Percentiles rank a stretch among this genome's conserved stretches.
Conservation (phyloP, 164 flowering plant species). For the Buxus sempervirens region DNA sequence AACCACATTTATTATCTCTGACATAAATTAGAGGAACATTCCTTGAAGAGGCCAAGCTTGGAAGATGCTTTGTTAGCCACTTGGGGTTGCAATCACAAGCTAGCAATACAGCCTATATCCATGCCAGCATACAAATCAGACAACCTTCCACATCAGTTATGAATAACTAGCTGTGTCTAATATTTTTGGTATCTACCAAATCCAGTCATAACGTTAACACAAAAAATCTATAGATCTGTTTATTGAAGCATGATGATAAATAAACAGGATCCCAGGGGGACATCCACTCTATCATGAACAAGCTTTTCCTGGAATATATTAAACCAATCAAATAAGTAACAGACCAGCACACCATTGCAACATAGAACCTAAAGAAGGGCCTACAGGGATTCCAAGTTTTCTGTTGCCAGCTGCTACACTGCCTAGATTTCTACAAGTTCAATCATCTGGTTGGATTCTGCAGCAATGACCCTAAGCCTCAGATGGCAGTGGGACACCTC, state of each 20-base stretch:
- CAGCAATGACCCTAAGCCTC: not conserved
- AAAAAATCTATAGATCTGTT: not conserved
- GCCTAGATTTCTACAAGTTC: not conserved
- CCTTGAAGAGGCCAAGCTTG: conserved; percentile 62
- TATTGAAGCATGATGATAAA: not conserved
- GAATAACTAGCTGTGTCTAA: not conserved
- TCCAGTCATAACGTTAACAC: not conserved
- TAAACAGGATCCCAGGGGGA: too few relatives aligned
- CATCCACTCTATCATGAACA: too few relatives aligned
- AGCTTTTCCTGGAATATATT: not conserved
- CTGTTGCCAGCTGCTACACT: not conserved
- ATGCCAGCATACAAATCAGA: not conserved
- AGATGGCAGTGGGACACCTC: not conserved
- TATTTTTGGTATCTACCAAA: too few relatives aligned
- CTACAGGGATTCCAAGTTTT: not conserved
- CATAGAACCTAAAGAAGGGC: not conserved
- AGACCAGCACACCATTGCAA: not conserved
- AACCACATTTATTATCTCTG: conserved; percentile 58
- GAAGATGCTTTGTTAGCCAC: conserved; percentile 72
- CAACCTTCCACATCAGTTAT: not conserved
- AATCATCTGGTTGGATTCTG: not conserved
- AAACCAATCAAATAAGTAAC: not conserved
- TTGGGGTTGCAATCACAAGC: conserved; percentile 78
- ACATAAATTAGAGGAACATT: conserved; percentile 60
- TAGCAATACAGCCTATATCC: conserved; percentile 49